Base-by-base conservation (phyloP, 2,329 filamentous ascomycete genomes). In the Penicillium italicum region DNA sequence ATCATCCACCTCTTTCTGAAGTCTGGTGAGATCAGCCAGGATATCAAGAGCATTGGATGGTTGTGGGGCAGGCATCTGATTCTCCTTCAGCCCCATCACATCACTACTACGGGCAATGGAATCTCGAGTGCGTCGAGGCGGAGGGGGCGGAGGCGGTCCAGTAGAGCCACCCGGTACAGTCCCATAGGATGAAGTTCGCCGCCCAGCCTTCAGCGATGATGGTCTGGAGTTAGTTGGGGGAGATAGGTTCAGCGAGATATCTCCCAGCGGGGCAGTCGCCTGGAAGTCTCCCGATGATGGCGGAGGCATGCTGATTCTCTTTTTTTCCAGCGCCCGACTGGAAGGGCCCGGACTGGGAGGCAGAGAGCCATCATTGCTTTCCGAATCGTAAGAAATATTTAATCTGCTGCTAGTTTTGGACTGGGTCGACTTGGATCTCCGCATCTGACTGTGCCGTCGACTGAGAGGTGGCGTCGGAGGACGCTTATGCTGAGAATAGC, bases 1-100 rank as follows among this genome's bases (percentile, higher is more conserved):
- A 56, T 74, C 87, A 72, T 93, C 88, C 37, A 93, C 88, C 67
- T 93, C 89, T 67, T 82, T 82, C 72, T 90, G 88, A 59, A 93
- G 73, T 22, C 85, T 85, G 44, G 84, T 82, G 53, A 93, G 73
- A 69, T 92, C 88, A 1, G 87, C 87, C 62, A 93, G 72, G 56
- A 92, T 90, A 66, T 89, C 83, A 40, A 73, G 71, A 1, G 76
- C 74, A 50, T 75, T 72, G 10, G 75, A 75, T 61, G 54, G 77
- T 68, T 67, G 77, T 68, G 63, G 63, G 30, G 69, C 55, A 31
- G 69, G 57, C 38, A 57, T 56, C 30, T 50, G 30, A 48, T 68
- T 53, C 50, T 66, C 46, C 37, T 65, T 65, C 24, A 66, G 58
- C 5, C 55, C 50, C 22, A 61, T 50, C 45, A 54, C 58, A 37